Conservation (phyloP, 108 stramenopile genomes). For the Cyclotella cryptica region DNA sequence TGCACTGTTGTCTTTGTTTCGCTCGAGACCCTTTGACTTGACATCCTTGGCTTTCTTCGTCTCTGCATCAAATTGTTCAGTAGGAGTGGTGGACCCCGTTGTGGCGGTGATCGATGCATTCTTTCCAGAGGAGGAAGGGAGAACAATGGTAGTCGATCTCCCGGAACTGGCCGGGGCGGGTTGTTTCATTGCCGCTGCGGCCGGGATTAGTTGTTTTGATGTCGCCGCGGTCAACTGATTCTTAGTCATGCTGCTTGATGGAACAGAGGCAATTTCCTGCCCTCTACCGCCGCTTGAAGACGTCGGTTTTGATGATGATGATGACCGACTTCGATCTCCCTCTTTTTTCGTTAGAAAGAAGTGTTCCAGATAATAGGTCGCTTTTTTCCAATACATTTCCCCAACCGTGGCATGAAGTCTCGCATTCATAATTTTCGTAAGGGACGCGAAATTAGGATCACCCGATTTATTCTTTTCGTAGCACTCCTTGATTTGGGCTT, state of each 20-base stretch:
- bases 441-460: constrained; percentile 66
- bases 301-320: too few species aligned
- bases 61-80: neutral
- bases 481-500: constrained; percentile 80
- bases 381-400: constrained; percentile 77
- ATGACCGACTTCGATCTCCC: constrained; percentile 22
- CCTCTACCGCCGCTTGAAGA: too few species aligned
- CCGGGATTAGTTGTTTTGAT: too few species aligned
- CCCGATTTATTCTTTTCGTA: constrained; percentile 80
- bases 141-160: constrained; percentile 29
- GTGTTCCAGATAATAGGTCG: constrained; percentile 64
- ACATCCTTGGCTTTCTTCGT: too few species aligned
- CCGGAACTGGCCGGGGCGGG: constrained; percentile 9
- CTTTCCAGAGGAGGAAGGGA: constrained; percentile 9
- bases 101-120: neutral
- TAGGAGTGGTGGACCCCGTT: neutral
- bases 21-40: too few species aligned
- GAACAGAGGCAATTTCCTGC: too few species aligned
- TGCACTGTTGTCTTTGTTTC: too few species aligned
- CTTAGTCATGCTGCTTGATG: too few species aligned
- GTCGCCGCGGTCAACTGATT: too few species aligned
- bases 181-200: too few species aligned
- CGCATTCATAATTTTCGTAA: constrained; percentile 67
- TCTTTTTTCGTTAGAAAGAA: constrained; percentile 62
- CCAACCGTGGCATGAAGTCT: constrained; percentile 69